phyloP scores from a whole-genome alignment of 2,329 filamentous ascomycete genomes.

The Colletotrichum orbiculare region DNA sequence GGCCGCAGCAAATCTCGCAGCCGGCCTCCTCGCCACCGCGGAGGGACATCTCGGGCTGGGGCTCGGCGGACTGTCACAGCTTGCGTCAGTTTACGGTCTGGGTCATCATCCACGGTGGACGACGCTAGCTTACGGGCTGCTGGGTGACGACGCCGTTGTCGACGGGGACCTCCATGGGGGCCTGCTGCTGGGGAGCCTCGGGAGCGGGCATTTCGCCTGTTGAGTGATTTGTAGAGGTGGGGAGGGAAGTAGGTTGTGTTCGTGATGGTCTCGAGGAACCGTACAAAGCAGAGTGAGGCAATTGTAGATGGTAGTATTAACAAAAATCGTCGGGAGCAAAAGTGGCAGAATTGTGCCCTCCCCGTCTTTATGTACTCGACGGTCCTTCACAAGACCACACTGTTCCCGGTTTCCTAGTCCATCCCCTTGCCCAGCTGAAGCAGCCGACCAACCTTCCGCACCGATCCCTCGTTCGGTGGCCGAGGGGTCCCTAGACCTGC shows the following conservation, averaged over 20 bases:
- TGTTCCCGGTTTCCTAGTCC: neutral
- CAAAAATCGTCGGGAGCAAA: too few species aligned
- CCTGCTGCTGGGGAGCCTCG: conserved; percentile 56
- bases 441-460: neutral
- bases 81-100: neutral
- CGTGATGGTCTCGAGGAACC: neutral
- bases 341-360: neutral
- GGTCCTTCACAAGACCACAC: neutral
- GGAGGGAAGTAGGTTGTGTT: neutral
- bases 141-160: conserved; percentile 51
- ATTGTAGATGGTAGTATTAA: neutral
- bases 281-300: neutral
- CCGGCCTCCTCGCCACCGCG: conserved; percentile 59
- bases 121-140: conserved; percentile 51
- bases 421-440: conserved; percentile 19
- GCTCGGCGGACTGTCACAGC: conserved; percentile 13
- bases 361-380: conserved; percentile 29
- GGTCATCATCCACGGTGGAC: too few species aligned
- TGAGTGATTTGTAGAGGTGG: neutral
- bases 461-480: conserved; percentile 8
- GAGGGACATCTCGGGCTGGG: conserved; percentile 55
- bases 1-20: conserved; percentile 58
- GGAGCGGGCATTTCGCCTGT: conserved; percentile 52
- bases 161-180: conserved; percentile 53
- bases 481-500: conserved; percentile 25